Evolutionary conservation across 2,329 filamentous ascomycete genomes (phyloP).

Genomic region (Ceratocystis eucalypticola): DNA sequence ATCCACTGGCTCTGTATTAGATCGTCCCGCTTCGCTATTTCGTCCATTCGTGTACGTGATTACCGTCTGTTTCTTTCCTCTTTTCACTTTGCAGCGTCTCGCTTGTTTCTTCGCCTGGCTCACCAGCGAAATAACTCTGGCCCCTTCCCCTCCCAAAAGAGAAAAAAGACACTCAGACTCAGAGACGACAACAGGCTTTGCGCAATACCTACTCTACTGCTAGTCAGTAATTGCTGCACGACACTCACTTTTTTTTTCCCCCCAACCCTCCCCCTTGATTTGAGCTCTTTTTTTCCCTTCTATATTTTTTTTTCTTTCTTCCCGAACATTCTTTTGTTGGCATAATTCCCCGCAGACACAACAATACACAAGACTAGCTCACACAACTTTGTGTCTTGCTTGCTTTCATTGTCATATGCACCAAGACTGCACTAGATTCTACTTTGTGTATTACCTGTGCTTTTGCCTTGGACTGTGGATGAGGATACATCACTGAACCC

Average conservation of each 20-base stretch:
- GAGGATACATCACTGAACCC: background rate
- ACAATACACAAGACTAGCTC: background rate
- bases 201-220: slow-evolving; percentile 4
- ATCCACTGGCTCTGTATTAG: background rate
- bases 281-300: background rate
- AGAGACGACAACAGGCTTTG: slow-evolving; percentile 3
- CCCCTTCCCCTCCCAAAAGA: background rate
- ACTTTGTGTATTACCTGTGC: background rate
- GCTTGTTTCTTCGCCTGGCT: slow-evolving; percentile 9
- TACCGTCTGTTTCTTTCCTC: background rate
- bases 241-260: background rate
- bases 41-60: background rate
- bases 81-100: background rate
- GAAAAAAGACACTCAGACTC: slow-evolving; percentile 1
- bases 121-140: slow-evolving; percentile 8
- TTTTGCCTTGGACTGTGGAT: background rate
- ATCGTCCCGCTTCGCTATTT: slow-evolving; percentile 2
- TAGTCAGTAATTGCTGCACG: slow-evolving; percentile 7
- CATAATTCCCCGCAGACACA: slow-evolving; percentile 4
- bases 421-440: background rate
- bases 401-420: slow-evolving; percentile 1
- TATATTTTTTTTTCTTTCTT: slow-evolving; percentile 2
- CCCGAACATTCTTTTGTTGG: background rate
- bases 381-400: background rate
- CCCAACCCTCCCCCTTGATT: background rate